phyloP scores from a whole-genome alignment of 1,284 basidiomycete genomes.

The Trichosporon sp. region DNA sequence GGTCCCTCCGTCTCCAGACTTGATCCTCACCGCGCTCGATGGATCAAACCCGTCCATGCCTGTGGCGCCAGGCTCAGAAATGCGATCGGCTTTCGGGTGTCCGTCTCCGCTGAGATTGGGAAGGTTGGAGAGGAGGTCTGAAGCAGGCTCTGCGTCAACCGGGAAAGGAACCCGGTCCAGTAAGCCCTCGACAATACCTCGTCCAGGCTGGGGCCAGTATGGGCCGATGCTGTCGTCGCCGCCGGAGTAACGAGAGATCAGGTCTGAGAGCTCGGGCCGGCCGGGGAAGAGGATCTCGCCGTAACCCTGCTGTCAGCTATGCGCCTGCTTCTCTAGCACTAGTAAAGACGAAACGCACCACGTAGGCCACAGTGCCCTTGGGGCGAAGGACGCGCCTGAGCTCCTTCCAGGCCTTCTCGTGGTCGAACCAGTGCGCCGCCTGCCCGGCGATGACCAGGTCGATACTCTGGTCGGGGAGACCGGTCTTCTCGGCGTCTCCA shows the following conservation, averaged over 20 bases:
- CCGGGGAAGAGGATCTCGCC: slow-evolving; percentile 67
- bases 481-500: slow-evolving; percentile 27
- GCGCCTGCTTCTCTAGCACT: background rate
- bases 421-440: slow-evolving; percentile 83
- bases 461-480: slow-evolving; percentile 55
- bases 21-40: slow-evolving; percentile 26
- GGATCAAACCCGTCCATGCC: slow-evolving; percentile 38
- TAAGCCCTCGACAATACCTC: slow-evolving; percentile 67
- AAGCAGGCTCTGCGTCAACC: slow-evolving; percentile 11
- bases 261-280: slow-evolving; percentile 58
- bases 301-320: slow-evolving; percentile 57
- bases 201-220: slow-evolving; percentile 75
- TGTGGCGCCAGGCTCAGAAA: slow-evolving; percentile 7
- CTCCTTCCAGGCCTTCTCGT: slow-evolving; percentile 66
- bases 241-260: slow-evolving; percentile 52
- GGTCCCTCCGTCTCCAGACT: slow-evolving; percentile 39
- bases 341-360: slow-evolving; percentile 56
- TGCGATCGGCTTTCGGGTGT: slow-evolving; percentile 11
- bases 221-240: slow-evolving; percentile 58
- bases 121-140: slow-evolving; percentile 38
- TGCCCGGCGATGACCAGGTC: slow-evolving; percentile 75
- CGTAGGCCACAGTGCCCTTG: slow-evolving; percentile 69
- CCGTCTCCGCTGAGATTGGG: slow-evolving; percentile 51
- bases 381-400: slow-evolving; percentile 60
- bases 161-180: slow-evolving; percentile 66